Conservation (phyloP, 768 basidiomycete genomes). For the Termitomyces sp. region DNA sequence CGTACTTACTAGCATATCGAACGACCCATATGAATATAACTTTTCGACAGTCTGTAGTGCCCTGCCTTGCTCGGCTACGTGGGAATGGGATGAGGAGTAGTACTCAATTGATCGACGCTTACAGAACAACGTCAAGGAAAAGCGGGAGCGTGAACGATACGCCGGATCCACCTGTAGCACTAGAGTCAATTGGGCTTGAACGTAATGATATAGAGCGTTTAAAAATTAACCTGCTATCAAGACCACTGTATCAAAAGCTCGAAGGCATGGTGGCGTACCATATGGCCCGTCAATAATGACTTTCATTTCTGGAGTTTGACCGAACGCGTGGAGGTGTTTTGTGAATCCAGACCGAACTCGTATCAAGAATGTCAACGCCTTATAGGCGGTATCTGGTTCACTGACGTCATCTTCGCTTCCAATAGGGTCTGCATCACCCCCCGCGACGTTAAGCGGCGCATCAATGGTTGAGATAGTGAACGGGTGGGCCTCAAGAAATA, state of each 20-base stretch:
- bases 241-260: conserved; percentile 38
- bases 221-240: conserved; percentile 36
- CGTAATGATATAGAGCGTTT: not conserved
- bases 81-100: not conserved
- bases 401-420: not conserved
- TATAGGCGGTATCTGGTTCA: not conserved
- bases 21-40: conserved; percentile 37
- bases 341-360: conserved; percentile 60
- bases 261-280: conserved; percentile 35
- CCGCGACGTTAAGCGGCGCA: conserved; percentile 1
- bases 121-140: conserved; percentile 39
- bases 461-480: conserved; percentile 54
- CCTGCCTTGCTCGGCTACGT: conserved; percentile 2
- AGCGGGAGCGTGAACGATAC: conserved; percentile 42
- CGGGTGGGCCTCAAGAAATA: conserved; percentile 52
- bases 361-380: conserved; percentile 46
- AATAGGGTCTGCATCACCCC: not conserved
- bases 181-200: not conserved
- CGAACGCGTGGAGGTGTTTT: conserved; percentile 33
- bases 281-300: conserved; percentile 61
- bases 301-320: conserved; percentile 22
- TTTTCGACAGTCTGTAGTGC: not conserved
- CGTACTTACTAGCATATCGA: conserved; percentile 33
- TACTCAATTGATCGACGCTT: conserved; percentile 6
- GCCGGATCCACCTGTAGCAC: conserved; percentile 37